A percentile compares a stretch with the other conserved stretches of the same genome.
Evolutionary conservation across 2,329 filamentous ascomycete genomes (phyloP).

Genomic region (Diaporthe amygdali): DNA sequence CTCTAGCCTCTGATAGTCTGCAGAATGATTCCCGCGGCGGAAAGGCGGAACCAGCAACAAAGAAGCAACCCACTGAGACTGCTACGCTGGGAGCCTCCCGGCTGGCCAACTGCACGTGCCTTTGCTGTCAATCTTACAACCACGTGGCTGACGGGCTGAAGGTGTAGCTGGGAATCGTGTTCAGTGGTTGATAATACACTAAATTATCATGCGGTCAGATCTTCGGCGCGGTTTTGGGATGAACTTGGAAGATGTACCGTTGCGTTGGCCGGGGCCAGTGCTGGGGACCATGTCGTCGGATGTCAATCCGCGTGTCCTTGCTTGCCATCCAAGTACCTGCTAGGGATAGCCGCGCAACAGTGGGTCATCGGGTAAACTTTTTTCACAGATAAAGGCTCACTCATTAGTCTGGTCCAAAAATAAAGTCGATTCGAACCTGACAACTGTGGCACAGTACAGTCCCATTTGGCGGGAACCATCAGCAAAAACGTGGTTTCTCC

Average conservation of each 20-base stretch:
- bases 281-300: neutral
- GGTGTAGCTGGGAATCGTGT: neutral
- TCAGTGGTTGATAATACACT: neutral
- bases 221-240: neutral
- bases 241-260: neutral
- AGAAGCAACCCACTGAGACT: no score
- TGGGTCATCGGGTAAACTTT: neutral
- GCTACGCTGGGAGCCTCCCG: no score
- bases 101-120: neutral
- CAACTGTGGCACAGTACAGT: neutral
- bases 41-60: neutral
- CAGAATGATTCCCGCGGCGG: no score
- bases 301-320: neutral
- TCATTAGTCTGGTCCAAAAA: neutral
- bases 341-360: neutral
- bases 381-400: neutral
- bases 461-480: neutral
- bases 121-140: neutral
- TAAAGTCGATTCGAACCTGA: neutral
- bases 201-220: neutral
- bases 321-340: neutral
- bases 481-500: neutral
- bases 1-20: no score
- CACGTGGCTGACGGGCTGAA: constrained; percentile 4
- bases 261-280: neutral